Evolutionary conservation across 2,329 filamentous ascomycete genomes (phyloP).

Genomic region (Alternaria incomplexa): DNA sequence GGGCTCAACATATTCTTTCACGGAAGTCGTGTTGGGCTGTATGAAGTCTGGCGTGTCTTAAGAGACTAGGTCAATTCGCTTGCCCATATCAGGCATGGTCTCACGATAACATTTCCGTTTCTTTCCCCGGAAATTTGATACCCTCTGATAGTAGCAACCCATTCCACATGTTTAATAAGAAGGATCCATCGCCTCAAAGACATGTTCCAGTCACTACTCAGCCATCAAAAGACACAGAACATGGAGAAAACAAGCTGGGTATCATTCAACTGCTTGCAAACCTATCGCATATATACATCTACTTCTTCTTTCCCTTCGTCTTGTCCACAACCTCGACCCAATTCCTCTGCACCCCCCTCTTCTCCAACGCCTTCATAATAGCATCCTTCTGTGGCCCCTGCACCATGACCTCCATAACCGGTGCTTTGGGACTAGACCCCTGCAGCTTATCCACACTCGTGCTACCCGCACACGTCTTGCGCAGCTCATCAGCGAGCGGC

Average conservation of each 20-base stretch:
- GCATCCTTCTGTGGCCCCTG: conserved; percentile 70
- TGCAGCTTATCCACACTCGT: conserved; percentile 67
- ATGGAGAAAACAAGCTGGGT: conserved; percentile 1
- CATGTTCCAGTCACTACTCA: not conserved
- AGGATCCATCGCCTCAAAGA: rapidly evolving
- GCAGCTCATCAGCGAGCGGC: conserved; percentile 67
- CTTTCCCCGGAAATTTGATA: not conserved
- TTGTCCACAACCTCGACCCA: conserved; percentile 73
- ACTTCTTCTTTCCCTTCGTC: conserved; percentile 68
- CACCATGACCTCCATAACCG: conserved; percentile 70
- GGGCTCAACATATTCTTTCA: not conserved
- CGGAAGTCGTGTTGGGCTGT: not conserved
- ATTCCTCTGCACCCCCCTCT: conserved; percentile 63
- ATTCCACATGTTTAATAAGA: not conserved
- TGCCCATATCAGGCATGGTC: not conserved
- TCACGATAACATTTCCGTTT: not conserved
- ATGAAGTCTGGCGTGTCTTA: not conserved
- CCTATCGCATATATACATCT: not conserved
- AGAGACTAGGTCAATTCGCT: not conserved
- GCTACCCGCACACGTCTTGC: conserved; percentile 72
- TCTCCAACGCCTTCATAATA: conserved; percentile 64
- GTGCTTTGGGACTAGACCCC: conserved; percentile 65
- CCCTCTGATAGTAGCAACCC: not conserved
- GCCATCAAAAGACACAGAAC: not conserved
- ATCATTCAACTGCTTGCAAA: conserved; percentile 4